Evolutionary conservation across 2,329 filamentous ascomycete species (phyloP), one percentile per base, ranked within the genome.

Genomic region (Talaromyces piceae): DNA sequence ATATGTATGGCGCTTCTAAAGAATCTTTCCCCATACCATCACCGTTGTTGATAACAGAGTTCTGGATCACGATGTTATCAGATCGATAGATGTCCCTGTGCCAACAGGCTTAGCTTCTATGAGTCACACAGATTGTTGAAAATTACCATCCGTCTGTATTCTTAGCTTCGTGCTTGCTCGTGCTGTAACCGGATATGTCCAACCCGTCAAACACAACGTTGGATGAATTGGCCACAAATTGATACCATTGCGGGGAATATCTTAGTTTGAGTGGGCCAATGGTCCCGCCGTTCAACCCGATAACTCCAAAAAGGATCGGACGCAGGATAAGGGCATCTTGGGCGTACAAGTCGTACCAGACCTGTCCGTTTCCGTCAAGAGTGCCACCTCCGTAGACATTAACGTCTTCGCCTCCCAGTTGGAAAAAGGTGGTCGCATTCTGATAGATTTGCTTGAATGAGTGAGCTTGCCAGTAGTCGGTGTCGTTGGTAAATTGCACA

Each of bases 371-470:
- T 13, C 84, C 84, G 59, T 86, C 77, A 7, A 85, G 65, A 8
- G 74, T 80, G 41, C 81, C 80, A 13, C 78, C 80, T 0, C 84
- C 85, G 54, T 84, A 87, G 43, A 88, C 76, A 52, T 86, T 83
- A 9, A 88, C 79, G 65, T 80, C 82, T 18, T 76, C 70, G 26
- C 84, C 84, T 37, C 83, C 83, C 31, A 84, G 74, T 61, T 82
- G 77, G 73, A 83, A 86, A 71, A 86, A 86, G 1, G 80, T 80
- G 0, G 80, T 82, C 4, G 78, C 77, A 55, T 86, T 85, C 59
- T 87, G 84, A 67, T 80, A 88, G 5, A 69, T 71, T 23, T 83
- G 81, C 50, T 77, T 76, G 73, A 86, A 87, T 39, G 76, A 73
- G 59, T 86, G 76, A 7, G 73, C 74, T 56, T 83, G 75, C 84